Percentiles rank a stretch among this genome's conserved stretches.
Conservation (phyloP, 805 yeast genomes). For the Isabelozyma gotoi region DNA sequence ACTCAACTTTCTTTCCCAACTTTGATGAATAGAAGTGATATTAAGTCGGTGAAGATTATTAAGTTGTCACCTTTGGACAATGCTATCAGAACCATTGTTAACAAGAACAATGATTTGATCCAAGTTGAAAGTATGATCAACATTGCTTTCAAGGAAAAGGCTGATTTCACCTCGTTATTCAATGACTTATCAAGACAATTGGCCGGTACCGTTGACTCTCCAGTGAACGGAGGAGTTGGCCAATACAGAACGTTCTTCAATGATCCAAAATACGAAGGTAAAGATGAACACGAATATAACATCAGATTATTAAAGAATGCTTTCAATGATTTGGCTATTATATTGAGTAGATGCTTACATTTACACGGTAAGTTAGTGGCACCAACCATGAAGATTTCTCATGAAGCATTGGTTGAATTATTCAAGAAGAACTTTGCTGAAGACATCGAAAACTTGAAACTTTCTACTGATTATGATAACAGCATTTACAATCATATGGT, state of each 20-base stretch:
- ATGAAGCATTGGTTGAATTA: conserved; percentile 61
- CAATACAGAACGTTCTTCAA: conserved; percentile 71
- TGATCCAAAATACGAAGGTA: conserved; percentile 33
- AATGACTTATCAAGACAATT: conserved; percentile 67
- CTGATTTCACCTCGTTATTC: conserved; percentile 48
- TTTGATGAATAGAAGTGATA: conserved; percentile 79
- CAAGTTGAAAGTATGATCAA: conserved; percentile 63
- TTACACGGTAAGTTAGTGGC: conserved; percentile 70
- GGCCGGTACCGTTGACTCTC: conserved; percentile 87
- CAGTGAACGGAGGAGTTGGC: conserved; percentile 90
- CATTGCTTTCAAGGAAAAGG: conserved; percentile 51
- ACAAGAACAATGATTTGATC: conserved; percentile 70
- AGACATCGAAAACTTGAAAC: conserved; percentile 53
- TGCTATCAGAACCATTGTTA: conserved; percentile 65
- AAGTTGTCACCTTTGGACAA: conserved; percentile 82
- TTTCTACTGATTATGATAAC: conserved; percentile 33
- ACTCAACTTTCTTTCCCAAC: conserved; percentile 82
- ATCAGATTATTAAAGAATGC: conserved; percentile 45
- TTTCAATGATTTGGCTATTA: conserved; percentile 66
- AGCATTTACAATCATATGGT: conserved; percentile 21
- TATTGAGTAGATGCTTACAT: conserved; percentile 62
- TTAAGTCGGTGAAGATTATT: conserved; percentile 46
- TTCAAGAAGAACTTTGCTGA: conserved; percentile 65
- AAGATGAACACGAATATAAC: conserved; percentile 27
- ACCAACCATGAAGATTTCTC: conserved; percentile 56